A percentile compares a stretch with the other conserved stretches of the same genome.
Evolutionary conservation across 2,329 filamentous ascomycete genomes (phyloP).

Genomic region (Phyllosticta capitalensis): DNA sequence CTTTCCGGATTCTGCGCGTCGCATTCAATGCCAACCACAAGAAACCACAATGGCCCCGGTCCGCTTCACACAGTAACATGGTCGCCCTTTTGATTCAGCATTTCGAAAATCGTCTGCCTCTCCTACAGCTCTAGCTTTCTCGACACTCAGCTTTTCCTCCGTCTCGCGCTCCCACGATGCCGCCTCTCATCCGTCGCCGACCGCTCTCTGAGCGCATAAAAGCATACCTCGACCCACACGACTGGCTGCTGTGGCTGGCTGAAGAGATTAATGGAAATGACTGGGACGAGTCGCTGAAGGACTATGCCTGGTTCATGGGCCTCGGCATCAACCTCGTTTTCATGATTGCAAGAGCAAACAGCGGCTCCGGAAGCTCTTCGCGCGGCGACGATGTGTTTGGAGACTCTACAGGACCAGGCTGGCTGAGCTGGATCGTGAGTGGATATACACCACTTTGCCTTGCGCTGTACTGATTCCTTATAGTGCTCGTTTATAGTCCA

Average conservation of each 20-base stretch:
- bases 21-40: not conserved
- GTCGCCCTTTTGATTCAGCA: not conserved
- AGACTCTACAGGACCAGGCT: slow-evolving; percentile 55
- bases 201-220: slow-evolving; percentile 73
- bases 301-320: slow-evolving; percentile 67
- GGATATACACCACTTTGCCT: not conserved
- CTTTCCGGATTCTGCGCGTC: not conserved
- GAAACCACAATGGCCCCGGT: slow-evolving; percentile 5
- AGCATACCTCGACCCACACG: slow-evolving; percentile 73
- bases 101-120: too few species aligned
- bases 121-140: not conserved
- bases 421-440: slow-evolving; percentile 57
- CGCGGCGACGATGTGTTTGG: slow-evolving; percentile 73
- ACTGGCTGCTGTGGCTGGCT: slow-evolving; percentile 82
- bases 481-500: slow-evolving; percentile 55
- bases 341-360: slow-evolving; percentile 74
- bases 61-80: not conserved
- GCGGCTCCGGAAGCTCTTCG: slow-evolving; percentile 39
- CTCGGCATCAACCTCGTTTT: slow-evolving; percentile 69
- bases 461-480: slow-evolving; percentile 9
- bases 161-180: slow-evolving; percentile 41
- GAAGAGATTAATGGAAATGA: slow-evolving; percentile 88
- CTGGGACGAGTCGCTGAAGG: slow-evolving; percentile 68
- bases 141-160: not conserved
- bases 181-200: slow-evolving; percentile 71